These are phyloP conservation scores for Chlorociboria aeruginascens DNA, from an alignment of 495 filamentous ascomycete species.

Conservation along the genomic window DNA sequence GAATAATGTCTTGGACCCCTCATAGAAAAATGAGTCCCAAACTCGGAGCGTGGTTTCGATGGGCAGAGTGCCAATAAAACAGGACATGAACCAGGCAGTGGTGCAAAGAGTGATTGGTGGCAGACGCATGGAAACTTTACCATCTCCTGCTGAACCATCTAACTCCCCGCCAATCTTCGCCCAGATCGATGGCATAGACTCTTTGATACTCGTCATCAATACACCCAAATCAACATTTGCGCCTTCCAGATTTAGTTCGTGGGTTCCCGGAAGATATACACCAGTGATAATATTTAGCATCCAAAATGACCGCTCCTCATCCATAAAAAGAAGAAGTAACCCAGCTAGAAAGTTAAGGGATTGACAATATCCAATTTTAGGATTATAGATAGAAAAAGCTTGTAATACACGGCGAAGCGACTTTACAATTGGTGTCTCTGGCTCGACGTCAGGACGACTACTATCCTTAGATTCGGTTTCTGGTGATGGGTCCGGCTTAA, in stretches of 20 bases:
- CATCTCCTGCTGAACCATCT: conserved; percentile 35
- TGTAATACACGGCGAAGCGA: conserved; percentile 76
- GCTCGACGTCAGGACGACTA: conserved; percentile 19
- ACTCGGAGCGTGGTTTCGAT: conserved; percentile 84
- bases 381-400: conserved; percentile 82
- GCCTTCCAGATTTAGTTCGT: conserved; percentile 83
- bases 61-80: conserved; percentile 85
- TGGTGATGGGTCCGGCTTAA: conserved; percentile 56
- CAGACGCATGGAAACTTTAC: conserved; percentile 32
- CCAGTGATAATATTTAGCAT: conserved; percentile 87
- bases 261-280: conserved; percentile 80
- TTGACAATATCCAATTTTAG: conserved; percentile 88
- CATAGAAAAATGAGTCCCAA: conserved; percentile 94
- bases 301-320: conserved; percentile 87
- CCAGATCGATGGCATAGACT: conserved; percentile 79
- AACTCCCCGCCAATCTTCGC: conserved; percentile 73
- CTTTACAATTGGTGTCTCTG: conserved; percentile 66
- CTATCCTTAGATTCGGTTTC: conserved; percentile 1
- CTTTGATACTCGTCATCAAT: conserved; percentile 73
- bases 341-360: conserved; percentile 96
- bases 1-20: conserved; percentile 92
- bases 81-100: conserved; percentile 98
- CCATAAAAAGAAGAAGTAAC: conserved; percentile 81
- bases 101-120: conserved; percentile 87
- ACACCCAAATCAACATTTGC: conserved; percentile 93